A percentile compares a stretch with the other conserved stretches of the same genome.
Evolutionary conservation across 495 filamentous ascomycete species (phyloP).

Genomic region (Venustampulla echinocandica): DNA sequence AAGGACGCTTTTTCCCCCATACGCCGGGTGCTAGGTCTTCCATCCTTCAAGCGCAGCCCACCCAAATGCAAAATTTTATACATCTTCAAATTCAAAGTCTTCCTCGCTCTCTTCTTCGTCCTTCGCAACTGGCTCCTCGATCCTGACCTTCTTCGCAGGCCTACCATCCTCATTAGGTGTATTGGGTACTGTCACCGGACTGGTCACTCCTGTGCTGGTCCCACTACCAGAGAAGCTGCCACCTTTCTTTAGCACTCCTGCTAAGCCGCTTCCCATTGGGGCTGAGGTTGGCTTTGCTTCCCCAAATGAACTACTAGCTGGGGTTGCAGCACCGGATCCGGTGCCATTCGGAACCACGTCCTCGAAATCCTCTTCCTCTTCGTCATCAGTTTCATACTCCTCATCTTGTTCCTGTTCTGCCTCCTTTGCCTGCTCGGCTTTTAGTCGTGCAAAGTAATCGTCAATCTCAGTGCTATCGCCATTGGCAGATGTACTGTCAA

Average conservation of each 20-base stretch:
- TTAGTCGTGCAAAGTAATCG: slow-evolving; percentile 44
- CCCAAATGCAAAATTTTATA: no score
- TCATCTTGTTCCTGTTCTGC: slow-evolving; percentile 35
- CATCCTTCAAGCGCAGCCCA: no score
- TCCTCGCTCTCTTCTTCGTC: slow-evolving; percentile 46
- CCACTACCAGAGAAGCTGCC: slow-evolving; percentile 27
- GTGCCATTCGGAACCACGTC: slow-evolving; percentile 27
- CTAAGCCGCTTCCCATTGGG: slow-evolving; percentile 5
- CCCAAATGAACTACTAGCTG: slow-evolving; percentile 14
- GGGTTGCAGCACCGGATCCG: slow-evolving; percentile 22
- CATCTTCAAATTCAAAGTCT: slow-evolving; percentile 61
- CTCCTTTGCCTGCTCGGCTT: slow-evolving; percentile 43
- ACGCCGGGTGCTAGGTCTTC: no score
- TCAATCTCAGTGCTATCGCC: slow-evolving; percentile 35
- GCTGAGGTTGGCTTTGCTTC: slow-evolving; percentile 4
- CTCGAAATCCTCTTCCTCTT: slow-evolving; percentile 41
- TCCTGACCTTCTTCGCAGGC: slow-evolving; percentile 46
- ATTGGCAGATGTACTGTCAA: slow-evolving; percentile 22
- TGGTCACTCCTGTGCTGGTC: slow-evolving; percentile 26
- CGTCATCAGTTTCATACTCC: slow-evolving; percentile 41
- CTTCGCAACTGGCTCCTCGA: slow-evolving; percentile 40
- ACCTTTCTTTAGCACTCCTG: slow-evolving; percentile 19
- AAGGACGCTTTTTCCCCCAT: not conserved
- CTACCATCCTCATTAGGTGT: slow-evolving; percentile 33
- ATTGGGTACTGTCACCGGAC: slow-evolving; percentile 21